Percentiles rank a stretch among this genome's conserved stretches.
These are phyloP conservation scores for Lactarius sanguifluus DNA, from an alignment of 768 basidiomycete species.

Conservation along the genomic window DNA sequence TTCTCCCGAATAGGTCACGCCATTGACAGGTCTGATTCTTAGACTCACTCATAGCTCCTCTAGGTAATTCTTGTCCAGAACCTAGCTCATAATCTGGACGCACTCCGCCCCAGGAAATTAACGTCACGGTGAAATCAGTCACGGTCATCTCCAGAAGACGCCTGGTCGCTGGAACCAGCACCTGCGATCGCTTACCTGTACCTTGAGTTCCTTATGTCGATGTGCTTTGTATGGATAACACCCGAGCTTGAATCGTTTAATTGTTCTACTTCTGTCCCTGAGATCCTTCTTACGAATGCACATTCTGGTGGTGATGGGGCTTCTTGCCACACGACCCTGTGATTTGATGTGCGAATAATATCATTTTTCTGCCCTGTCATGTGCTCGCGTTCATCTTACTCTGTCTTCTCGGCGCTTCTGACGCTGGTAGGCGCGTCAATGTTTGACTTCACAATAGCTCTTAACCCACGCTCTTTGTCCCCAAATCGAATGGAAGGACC, in stretches of 20 bases:
- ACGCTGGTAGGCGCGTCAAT: conserved; percentile 22
- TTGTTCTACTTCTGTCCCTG: conserved; percentile 11
- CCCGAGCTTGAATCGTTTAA: not conserved
- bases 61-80: conserved; percentile 11
- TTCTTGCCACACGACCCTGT: conserved; percentile 18
- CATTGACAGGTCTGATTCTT: not conserved
- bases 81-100: conserved; percentile 1
- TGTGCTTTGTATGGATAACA: not conserved
- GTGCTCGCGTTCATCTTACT: conserved; percentile 19
- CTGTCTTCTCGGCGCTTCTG: conserved; percentile 17
- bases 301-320: conserved; percentile 4
- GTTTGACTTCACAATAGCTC: conserved; percentile 16
- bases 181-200: not conserved
- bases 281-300: not conserved
- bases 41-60: not conserved
- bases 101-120: not conserved
- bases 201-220: not conserved
- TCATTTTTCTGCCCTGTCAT: conserved; percentile 18
- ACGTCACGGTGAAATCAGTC: conserved; percentile 16
- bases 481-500: conserved; percentile 28
- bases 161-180: conserved; percentile 7
- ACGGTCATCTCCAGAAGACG: conserved; percentile 4
- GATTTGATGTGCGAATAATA: conserved; percentile 20
- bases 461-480: conserved; percentile 29
- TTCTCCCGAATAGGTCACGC: not conserved